These are phyloP conservation scores for Aspergillus brunneoviolaceus DNA, from an alignment of 2,329 filamentous ascomycete species.

Conservation along the genomic window DNA sequence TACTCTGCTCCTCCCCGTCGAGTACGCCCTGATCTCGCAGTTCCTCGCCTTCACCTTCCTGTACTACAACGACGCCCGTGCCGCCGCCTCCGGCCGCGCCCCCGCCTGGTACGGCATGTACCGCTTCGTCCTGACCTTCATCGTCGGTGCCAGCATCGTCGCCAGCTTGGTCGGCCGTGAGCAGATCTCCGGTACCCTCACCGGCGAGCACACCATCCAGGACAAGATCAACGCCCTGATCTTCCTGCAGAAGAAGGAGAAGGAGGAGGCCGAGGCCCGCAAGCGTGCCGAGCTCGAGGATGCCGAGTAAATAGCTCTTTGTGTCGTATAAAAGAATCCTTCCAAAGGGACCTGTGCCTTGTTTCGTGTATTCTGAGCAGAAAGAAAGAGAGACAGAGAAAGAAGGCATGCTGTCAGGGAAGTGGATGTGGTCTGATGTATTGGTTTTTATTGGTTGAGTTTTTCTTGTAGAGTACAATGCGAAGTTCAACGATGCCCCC, in stretches of 20 bases:
- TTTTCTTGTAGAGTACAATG: conserved; percentile 5
- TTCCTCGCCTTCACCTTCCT: conserved; percentile 81
- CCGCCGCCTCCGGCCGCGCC: conserved; percentile 71
- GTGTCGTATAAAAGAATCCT: no score
- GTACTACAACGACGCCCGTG: conserved; percentile 80
- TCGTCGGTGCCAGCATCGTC: conserved; percentile 81
- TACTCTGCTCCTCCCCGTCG: conserved; percentile 77
- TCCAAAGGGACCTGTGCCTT: no score
- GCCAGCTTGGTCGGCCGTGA: conserved; percentile 78
- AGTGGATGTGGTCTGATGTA: background rate
- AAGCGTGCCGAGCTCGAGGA: conserved; percentile 32
- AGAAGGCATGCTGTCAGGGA: background rate
- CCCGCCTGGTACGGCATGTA: conserved; percentile 86
- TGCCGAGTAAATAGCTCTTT: conserved; percentile 31
- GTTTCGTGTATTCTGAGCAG: background rate
- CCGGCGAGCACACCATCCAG: conserved; percentile 38
- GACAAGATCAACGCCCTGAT: conserved; percentile 57
- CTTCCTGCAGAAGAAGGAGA: conserved; percentile 47
- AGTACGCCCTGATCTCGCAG: conserved; percentile 82
- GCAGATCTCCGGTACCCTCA: conserved; percentile 58
- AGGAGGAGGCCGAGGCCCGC: conserved; percentile 45
- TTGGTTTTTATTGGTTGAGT: background rate
- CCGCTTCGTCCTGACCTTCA: conserved; percentile 86
- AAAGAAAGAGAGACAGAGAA: background rate
- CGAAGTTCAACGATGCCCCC: conserved; percentile 3